Evolutionary conservation across 2,329 filamentous ascomycete species (phyloP).

Genomic region (Ascosphaera apis): DNA sequence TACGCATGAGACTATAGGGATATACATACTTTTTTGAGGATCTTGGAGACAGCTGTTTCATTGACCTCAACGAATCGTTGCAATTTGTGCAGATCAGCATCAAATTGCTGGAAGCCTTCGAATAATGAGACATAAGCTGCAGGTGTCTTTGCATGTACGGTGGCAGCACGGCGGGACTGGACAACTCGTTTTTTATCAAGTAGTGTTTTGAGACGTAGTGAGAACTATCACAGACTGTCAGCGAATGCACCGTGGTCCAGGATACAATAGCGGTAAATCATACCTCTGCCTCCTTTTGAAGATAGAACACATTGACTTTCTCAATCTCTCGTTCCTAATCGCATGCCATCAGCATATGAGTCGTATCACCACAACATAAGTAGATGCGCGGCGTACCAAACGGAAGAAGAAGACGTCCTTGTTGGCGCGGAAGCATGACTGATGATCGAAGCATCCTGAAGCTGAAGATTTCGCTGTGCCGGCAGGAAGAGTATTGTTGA

Average conservation of each 20-base stretch:
- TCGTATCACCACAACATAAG: neutral
- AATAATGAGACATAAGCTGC: conserved; percentile 87
- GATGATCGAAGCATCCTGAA: conserved; percentile 41
- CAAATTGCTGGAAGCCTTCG: conserved; percentile 93
- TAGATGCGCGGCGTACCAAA: conserved; percentile 36
- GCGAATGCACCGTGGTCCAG: conserved; percentile 1
- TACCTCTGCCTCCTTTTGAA: conserved; percentile 96
- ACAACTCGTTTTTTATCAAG: conserved; percentile 88
- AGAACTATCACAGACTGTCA: conserved; percentile 37
- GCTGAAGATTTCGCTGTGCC: no score
- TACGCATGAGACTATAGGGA: conserved; percentile 1
- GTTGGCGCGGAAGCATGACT: conserved; percentile 79
- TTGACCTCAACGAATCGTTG: conserved; percentile 97
- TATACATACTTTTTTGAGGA: conserved; percentile 61
- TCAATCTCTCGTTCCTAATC: conserved; percentile 81
- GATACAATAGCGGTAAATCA: conserved; percentile 10
- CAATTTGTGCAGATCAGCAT: conserved; percentile 86
- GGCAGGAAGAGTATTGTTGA: no score
- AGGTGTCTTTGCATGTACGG: conserved; percentile 61
- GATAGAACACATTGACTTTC: conserved; percentile 93
- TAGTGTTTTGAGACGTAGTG: conserved; percentile 73
- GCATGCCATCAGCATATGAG: neutral
- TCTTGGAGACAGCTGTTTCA: conserved; percentile 93
- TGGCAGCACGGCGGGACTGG: conserved; percentile 51
- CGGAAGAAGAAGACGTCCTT: conserved; percentile 98